A percentile compares a stretch with the other conserved stretches of the same genome.
phyloP scores from a whole-genome alignment of 2,329 filamentous ascomycete species.

The Phoma sp. region DNA sequence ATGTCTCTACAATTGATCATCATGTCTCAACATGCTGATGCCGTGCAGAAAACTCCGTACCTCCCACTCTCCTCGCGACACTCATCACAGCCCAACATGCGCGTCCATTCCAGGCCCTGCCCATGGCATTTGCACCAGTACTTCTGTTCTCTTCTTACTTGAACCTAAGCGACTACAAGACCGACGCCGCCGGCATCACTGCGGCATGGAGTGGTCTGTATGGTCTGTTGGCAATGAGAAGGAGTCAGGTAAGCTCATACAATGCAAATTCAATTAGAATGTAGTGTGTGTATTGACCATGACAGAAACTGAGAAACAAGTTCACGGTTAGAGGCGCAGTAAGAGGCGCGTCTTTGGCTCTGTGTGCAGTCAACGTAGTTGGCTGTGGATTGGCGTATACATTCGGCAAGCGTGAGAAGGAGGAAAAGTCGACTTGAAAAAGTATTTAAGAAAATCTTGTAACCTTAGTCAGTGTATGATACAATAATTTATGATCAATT shows the following conservation, averaged over 20 bases:
- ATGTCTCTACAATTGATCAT: neutral
- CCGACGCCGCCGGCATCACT: conserved; percentile 67
- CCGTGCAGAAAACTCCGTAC: conserved; percentile 65
- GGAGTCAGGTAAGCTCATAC: conserved; percentile 52
- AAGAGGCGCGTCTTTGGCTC: conserved; percentile 58
- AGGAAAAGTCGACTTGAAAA: conserved; percentile 27
- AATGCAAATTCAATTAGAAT: neutral
- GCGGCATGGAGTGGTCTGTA: conserved; percentile 71
- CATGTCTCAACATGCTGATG: conserved; percentile 8
- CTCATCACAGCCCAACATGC: conserved; percentile 70
- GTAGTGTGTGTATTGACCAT: neutral
- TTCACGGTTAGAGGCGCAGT: conserved; percentile 59
- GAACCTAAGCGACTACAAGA: conserved; percentile 67
- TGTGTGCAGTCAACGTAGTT: conserved; percentile 59
- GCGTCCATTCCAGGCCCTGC: conserved; percentile 69
- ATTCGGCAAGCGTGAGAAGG: conserved; percentile 53
- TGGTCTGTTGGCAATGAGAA: conserved; percentile 65
- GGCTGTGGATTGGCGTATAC: conserved; percentile 60
- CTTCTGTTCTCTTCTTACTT: conserved; percentile 71
- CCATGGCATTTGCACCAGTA: conserved; percentile 70
- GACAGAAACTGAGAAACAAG: conserved; percentile 52
- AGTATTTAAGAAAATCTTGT: neutral
- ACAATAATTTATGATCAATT: neutral
- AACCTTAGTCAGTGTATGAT: conserved; percentile 11
- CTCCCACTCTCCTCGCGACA: conserved; percentile 68